Conservation (phyloP, 2,329 filamentous ascomycete species). For the Trichoderma cornu-damae region DNA sequence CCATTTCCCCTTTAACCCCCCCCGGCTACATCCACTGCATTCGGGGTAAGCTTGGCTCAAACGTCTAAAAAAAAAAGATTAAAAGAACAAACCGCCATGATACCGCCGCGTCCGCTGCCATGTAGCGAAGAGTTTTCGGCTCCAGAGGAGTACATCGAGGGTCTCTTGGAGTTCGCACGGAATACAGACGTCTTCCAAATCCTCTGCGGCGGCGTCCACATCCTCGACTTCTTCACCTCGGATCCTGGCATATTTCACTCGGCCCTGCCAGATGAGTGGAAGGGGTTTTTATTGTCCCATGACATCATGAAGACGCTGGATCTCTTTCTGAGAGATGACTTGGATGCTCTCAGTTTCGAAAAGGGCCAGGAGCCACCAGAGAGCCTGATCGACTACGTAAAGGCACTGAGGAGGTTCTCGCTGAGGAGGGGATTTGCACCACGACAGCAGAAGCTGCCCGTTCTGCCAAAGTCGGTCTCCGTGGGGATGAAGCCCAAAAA, state of each 20-base stretch:
- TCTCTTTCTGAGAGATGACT: constrained; percentile 72
- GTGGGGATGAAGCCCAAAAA: constrained; percentile 97
- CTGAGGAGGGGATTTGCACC: constrained; percentile 57
- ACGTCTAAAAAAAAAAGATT: background rate
- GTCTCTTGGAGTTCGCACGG: constrained; percentile 69
- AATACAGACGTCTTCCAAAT: constrained; percentile 74
- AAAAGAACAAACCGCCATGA: too few species aligned
- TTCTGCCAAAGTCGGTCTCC: constrained; percentile 64
- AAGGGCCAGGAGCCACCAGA: constrained; percentile 38
- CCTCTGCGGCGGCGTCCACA: constrained; percentile 94
- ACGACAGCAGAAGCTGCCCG: constrained; percentile 42
- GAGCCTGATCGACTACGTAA: constrained; percentile 67
- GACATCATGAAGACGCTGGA: constrained; percentile 74
- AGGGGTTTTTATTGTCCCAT: constrained; percentile 65
- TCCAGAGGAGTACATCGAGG: constrained; percentile 71
- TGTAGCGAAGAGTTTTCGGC: constrained; percentile 64
- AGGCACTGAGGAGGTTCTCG: constrained; percentile 62
- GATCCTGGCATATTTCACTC: constrained; percentile 76
- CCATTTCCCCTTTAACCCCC: background rate
- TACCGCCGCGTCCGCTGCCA: constrained; percentile 56
- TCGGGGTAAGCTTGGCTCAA: background rate
- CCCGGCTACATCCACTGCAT: background rate
- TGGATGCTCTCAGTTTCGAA: constrained; percentile 39
- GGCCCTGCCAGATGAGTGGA: constrained; percentile 75
- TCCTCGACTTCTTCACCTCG: constrained; percentile 90